phyloP scores from a whole-genome alignment of 129 eudicot genomes.

The Sambucus nigra region DNA sequence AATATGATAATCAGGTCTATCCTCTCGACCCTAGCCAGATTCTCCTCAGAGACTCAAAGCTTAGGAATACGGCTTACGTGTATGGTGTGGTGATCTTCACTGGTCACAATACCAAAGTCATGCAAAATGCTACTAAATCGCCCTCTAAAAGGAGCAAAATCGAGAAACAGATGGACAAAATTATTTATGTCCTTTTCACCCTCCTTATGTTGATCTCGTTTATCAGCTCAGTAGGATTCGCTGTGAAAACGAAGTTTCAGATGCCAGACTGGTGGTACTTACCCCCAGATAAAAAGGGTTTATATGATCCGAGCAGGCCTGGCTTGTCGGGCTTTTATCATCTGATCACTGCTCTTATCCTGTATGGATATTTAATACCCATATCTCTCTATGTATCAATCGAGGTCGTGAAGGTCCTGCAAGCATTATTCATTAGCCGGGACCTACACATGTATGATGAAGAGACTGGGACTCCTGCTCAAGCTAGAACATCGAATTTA shows the following conservation, averaged over 20 bases:
- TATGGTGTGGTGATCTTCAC: slow-evolving; percentile 54
- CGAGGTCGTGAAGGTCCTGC: slow-evolving; percentile 62
- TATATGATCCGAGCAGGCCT: slow-evolving; percentile 29
- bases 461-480: slow-evolving; percentile 60
- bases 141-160: slow-evolving; percentile 61
- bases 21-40: slow-evolving; percentile 53
- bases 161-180: slow-evolving; percentile 58
- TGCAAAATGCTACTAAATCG: slow-evolving; percentile 57
- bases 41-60: slow-evolving; percentile 63
- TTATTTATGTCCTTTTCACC: slow-evolving; percentile 47
- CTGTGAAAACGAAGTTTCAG: slow-evolving; percentile 25
- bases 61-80: slow-evolving; percentile 44
- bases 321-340: slow-evolving; percentile 36
- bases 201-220: slow-evolving; percentile 42
- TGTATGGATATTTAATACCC: slow-evolving; percentile 61
- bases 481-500: slow-evolving; percentile 55
- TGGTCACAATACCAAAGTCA: slow-evolving; percentile 53
- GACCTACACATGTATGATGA: slow-evolving; percentile 52
- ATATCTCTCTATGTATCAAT: slow-evolving; percentile 60
- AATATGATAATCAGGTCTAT: slow-evolving; percentile 30
- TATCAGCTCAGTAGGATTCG: slow-evolving; percentile 49
- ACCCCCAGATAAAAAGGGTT: slow-evolving; percentile 19
- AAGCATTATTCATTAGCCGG: slow-evolving; percentile 46
- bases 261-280: slow-evolving; percentile 54
- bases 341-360: slow-evolving; percentile 50